phyloP scores from a whole-genome alignment of 2,329 filamentous ascomycete species.

The Pezicula rhizophila region DNA sequence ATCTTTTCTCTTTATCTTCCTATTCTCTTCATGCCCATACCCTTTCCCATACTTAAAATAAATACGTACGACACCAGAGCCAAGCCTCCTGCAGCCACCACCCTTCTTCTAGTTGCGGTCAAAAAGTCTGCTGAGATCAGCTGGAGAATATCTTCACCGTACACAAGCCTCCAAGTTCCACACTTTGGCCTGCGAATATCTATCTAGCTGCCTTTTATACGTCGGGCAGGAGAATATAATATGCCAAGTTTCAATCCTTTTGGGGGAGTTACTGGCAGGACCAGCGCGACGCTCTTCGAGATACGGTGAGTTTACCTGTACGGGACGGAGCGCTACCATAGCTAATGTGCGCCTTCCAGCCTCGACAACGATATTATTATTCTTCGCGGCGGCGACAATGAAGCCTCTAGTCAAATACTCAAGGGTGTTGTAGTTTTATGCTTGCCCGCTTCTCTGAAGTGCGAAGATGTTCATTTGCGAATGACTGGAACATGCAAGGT shows the following conservation, averaged over 20 bases:
- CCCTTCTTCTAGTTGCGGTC: too few relatives aligned
- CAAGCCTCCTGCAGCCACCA: too few relatives aligned
- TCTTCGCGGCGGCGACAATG: constrained; percentile 68
- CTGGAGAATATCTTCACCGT: too few relatives aligned
- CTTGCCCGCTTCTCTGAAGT: constrained; percentile 59
- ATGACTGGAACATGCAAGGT: constrained; percentile 65
- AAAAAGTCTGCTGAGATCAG: too few relatives aligned
- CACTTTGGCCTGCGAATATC: neutral
- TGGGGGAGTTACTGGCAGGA: constrained; percentile 24
- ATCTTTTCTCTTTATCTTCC: too few relatives aligned
- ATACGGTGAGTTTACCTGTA: constrained; percentile 25
- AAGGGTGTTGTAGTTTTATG: constrained; percentile 71
- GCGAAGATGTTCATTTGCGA: constrained; percentile 68
- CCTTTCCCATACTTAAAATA: too few relatives aligned
- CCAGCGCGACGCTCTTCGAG: constrained; percentile 29
- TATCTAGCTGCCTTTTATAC: neutral
- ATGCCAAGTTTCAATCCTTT: constrained; percentile 30
- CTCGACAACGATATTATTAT: constrained; percentile 75
- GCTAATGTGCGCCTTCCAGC: constrained; percentile 34
- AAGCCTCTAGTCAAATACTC: constrained; percentile 69
- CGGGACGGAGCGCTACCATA: neutral
- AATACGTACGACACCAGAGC: too few relatives aligned
- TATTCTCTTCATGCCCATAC: too few relatives aligned
- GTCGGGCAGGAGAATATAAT: constrained; percentile 3
- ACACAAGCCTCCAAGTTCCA: too few relatives aligned